Evolutionary conservation across 192 early-diverging fungal genomes (phyloP), one percentile per base, ranked within the genome.

Genomic region (Gonapodya sp.): DNA sequence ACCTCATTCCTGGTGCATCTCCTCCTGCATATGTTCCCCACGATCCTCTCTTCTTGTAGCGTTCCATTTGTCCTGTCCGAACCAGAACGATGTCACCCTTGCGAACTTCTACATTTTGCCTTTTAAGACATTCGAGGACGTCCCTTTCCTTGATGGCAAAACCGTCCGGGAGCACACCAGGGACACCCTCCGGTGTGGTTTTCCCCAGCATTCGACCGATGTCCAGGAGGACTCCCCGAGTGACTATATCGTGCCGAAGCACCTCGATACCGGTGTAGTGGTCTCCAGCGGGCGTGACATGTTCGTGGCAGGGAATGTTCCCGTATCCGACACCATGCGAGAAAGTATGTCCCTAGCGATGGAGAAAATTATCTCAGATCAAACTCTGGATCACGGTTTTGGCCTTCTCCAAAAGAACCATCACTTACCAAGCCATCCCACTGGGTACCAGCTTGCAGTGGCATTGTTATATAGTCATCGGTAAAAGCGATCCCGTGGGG

Each of bases 351-450:
- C 75, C 75, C 75, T n/a, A n/a, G n/a, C n/a, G n/a, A n/a, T n/a
- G n/a, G n/a, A n/a, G n/a, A n/a, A n/a, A n/a, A n/a, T n/a, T n/a
- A n/a, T n/a, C n/a, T n/a, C n/a, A n/a, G n/a, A n/a, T n/a, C n/a
- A n/a, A n/a, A n/a, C n/a, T n/a, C n/a, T n/a, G n/a, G n/a, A n/a
- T n/a, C n/a, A n/a, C n/a, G n/a, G n/a, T n/a, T n/a, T n/a, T n/a
- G n/a, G n/a, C n/a, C n/a, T n/a, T n/a, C n/a, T n/a, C n/a, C n/a
- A n/a, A n/a, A n/a, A n/a, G n/a, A n/a, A n/a, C n/a, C n/a, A n/a
- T n/a, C n/a, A n/a, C n/a, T n/a, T n/a, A n/a, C n/a, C n/a, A 77
- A 33, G 8, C 75, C 75, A 33, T 77, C 75, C 75, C 75, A 77
- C 75, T 77, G 75, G 8, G 75, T 77, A 2, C 75, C 34, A 33